Evolutionary conservation across 2,329 filamentous ascomycete genomes (phyloP).

Genomic region (Cercospora sp.): DNA sequence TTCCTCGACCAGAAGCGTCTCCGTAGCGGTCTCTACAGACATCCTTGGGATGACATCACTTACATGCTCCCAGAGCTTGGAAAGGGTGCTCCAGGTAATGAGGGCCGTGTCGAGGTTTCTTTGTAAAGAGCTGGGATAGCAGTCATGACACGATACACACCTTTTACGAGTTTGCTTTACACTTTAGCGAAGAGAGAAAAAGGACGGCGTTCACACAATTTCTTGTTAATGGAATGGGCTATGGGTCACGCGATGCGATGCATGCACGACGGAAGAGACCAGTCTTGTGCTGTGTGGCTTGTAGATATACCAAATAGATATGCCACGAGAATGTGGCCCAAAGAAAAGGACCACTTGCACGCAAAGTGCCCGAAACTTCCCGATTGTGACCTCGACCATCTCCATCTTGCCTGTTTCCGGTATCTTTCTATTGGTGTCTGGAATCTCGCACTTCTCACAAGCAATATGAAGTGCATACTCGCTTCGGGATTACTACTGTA

Average conservation of each 20-base stretch:
- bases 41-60: constrained; percentile 97
- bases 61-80: constrained; percentile 83
- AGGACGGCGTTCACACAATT: neutral
- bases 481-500: neutral
- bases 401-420: neutral
- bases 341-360: neutral
- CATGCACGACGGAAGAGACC: neutral
- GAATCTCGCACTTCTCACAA: neutral
- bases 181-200: constrained; percentile 9
- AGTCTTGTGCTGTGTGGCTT: neutral
- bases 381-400: no score
- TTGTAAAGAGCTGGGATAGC: neutral
- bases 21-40: constrained; percentile 95
- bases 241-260: neutral
- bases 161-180: constrained; percentile 1
- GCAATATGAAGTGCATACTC: neutral
- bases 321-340: constrained; percentile 3
- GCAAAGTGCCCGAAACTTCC: neutral
- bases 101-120: constrained; percentile 83
- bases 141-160: neutral
- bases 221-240: neutral
- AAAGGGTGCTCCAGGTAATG: constrained; percentile 68
- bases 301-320: constrained; percentile 3
- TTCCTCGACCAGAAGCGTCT: constrained; percentile 99
- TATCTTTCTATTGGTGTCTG: neutral